These are phyloP conservation scores for Stellera chamaejasme DNA, from an alignment of 345 rosid genomes.

Conservation along the genomic window DNA sequence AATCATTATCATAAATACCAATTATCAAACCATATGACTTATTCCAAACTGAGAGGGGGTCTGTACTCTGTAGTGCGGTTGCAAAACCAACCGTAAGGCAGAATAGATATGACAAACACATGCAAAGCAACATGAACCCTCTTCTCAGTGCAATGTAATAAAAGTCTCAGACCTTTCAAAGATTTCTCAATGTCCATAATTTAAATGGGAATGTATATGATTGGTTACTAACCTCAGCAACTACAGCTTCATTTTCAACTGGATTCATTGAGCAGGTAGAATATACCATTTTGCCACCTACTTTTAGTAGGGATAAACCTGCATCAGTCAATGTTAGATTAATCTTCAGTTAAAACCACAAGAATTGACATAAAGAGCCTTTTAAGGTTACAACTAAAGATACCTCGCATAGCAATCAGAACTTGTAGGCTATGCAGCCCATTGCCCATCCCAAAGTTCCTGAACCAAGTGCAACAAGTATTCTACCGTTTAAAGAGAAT, in stretches of 20 bases:
- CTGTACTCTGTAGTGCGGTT: too few species aligned
- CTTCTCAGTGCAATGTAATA: too few species aligned
- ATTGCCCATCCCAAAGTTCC: slow-evolving; percentile 86
- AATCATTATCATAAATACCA: too few species aligned
- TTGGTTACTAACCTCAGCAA: slow-evolving; percentile 60
- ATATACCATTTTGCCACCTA: slow-evolving; percentile 96
- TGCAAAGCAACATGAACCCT: too few species aligned
- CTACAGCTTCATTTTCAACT: slow-evolving; percentile 95
- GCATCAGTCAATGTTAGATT: slow-evolving; percentile 14
- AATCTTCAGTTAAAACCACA: neutral
- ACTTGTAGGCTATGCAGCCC: slow-evolving; percentile 86
- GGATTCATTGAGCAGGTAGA: slow-evolving; percentile 99
- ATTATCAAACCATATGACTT: too few species aligned
- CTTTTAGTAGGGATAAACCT: slow-evolving; percentile 82
- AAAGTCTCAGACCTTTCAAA: too few species aligned
- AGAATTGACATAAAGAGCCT: neutral
- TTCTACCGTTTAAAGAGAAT: neutral
- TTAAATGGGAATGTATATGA: neutral
- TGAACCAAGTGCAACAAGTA: slow-evolving; percentile 19
- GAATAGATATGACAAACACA: too few species aligned
- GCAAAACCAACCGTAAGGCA: too few species aligned
- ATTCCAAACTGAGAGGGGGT: too few species aligned
- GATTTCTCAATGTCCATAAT: too few species aligned
- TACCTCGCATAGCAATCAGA: slow-evolving; percentile 91
- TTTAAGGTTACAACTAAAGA: slow-evolving; percentile 2